Evolutionary conservation across 805 yeast genomes (phyloP).

Genomic region (Yueomyces sinensis): DNA sequence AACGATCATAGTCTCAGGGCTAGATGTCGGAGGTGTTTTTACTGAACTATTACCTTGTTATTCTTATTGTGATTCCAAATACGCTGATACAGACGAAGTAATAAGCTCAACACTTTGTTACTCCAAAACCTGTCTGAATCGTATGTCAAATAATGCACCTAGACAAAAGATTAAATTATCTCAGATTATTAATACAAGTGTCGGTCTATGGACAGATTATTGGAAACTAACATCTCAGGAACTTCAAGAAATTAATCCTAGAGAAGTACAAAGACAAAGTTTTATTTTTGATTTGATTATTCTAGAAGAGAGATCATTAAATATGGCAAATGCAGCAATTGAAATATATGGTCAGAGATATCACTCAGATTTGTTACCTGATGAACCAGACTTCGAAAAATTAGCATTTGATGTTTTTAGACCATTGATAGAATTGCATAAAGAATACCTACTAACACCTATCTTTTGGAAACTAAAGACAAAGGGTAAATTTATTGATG

Average conservation of each 20-base stretch:
- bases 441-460: constrained; percentile 40
- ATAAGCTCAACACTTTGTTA: constrained; percentile 30
- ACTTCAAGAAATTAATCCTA: constrained; percentile 34
- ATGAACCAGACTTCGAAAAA: constrained; percentile 42
- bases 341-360: constrained; percentile 38
- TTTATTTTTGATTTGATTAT: constrained; percentile 62
- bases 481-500: constrained; percentile 54
- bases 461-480: constrained; percentile 41
- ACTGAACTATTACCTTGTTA: constrained; percentile 25
- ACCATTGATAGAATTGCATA: constrained; percentile 44
- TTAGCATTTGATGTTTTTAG: constrained; percentile 46
- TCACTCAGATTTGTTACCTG: constrained; percentile 31
- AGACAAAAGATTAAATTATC: constrained; percentile 21
- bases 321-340: constrained; percentile 51
- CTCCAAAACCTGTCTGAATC: constrained; percentile 21
- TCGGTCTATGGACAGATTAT: constrained; percentile 50
- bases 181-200: constrained; percentile 23
- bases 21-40: constrained; percentile 24
- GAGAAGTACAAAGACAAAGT: constrained; percentile 53
- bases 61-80: constrained; percentile 19
- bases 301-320: constrained; percentile 57
- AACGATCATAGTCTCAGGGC: constrained; percentile 24
- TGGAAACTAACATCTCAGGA: constrained; percentile 51
- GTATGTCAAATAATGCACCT: not conserved
- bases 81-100: constrained; percentile 28